Conservation (phyloP, 768 basidiomycete species). For the Cyclocybe cylindracea region DNA sequence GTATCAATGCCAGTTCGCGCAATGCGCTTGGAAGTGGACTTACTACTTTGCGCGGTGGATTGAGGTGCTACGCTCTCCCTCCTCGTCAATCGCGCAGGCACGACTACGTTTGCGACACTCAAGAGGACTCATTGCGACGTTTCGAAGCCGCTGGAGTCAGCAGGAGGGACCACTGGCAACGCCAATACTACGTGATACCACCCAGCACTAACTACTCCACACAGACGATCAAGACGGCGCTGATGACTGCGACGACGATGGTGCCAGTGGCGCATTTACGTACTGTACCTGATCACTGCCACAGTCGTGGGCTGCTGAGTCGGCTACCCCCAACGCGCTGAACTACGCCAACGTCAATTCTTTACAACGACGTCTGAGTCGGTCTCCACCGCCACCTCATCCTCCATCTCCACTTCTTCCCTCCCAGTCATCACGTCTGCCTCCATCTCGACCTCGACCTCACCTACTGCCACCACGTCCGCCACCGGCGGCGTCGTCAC, state of each 20-base stretch:
- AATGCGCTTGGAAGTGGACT: constrained; percentile 45
- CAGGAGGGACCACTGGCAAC: constrained; percentile 41
- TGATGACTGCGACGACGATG: constrained; percentile 15
- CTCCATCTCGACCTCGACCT: constrained; percentile 7
- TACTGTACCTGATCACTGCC: constrained; percentile 2
- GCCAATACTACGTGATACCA: constrained; percentile 4
- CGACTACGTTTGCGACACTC: constrained; percentile 41
- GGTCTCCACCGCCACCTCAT: constrained; percentile 7
- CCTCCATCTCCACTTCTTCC: constrained; percentile 6
- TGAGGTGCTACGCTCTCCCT: constrained; percentile 51
- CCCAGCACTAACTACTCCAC: neutral
- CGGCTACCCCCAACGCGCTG: constrained; percentile 3
- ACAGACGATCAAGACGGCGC: constrained; percentile 9
- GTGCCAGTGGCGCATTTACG: constrained; percentile 7
- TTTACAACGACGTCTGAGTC: constrained; percentile 9
- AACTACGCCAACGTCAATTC: constrained; percentile 1
- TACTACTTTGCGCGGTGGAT: constrained; percentile 32
- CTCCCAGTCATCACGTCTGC: constrained; percentile 9
- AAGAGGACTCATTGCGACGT: constrained; percentile 37
- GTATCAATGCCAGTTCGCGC: constrained; percentile 42
- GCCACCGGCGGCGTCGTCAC: constrained; percentile 16
- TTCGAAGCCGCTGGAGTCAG: constrained; percentile 44
- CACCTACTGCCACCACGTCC: constrained; percentile 9
- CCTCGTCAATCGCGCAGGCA: constrained; percentile 47
- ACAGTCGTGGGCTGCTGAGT: constrained; percentile 1